These are phyloP conservation scores for Lachancea dasiensis DNA, from an alignment of 805 yeast species.

Conservation along the genomic window DNA sequence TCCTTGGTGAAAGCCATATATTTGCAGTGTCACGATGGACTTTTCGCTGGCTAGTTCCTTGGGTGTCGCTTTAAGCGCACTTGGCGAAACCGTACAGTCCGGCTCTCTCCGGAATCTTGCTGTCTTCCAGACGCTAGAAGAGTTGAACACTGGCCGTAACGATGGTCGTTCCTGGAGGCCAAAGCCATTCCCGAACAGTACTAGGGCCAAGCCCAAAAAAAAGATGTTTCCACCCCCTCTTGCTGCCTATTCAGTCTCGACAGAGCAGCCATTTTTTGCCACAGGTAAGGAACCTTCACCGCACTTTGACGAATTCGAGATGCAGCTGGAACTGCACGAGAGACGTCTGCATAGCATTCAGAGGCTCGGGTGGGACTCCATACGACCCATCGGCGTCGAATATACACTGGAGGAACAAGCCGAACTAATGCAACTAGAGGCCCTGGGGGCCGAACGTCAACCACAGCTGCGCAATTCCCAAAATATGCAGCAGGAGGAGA, in stretches of 20 bases:
- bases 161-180: slow-evolving; percentile 4
- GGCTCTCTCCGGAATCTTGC: slow-evolving; percentile 14
- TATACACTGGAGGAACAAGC: slow-evolving; percentile 42
- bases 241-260: slow-evolving; percentile 22
- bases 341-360: slow-evolving; percentile 28
- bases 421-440: slow-evolving; percentile 23
- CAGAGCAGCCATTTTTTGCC: slow-evolving; percentile 19
- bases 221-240: slow-evolving; percentile 16
- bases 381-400: slow-evolving; percentile 55
- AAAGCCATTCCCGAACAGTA: neutral
- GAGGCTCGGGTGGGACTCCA: slow-evolving; percentile 41
- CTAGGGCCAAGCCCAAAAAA: neutral
- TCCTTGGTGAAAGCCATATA: too few relatives aligned
- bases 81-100: neutral
- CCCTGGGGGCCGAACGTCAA: slow-evolving; percentile 7
- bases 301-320: slow-evolving; percentile 17
- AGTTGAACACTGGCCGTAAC: slow-evolving; percentile 6
- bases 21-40: slow-evolving; percentile 2
- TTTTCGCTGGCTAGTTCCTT: neutral
- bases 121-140: slow-evolving; percentile 19
- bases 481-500: slow-evolving; percentile 1
- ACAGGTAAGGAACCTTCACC: slow-evolving; percentile 6
- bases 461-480: neutral
- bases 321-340: slow-evolving; percentile 17
- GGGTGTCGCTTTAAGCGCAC: neutral